These are phyloP conservation scores for Penicillium cosmopolitanum DNA, from an alignment of 495 filamentous ascomycete genomes.

Conservation along the genomic window DNA sequence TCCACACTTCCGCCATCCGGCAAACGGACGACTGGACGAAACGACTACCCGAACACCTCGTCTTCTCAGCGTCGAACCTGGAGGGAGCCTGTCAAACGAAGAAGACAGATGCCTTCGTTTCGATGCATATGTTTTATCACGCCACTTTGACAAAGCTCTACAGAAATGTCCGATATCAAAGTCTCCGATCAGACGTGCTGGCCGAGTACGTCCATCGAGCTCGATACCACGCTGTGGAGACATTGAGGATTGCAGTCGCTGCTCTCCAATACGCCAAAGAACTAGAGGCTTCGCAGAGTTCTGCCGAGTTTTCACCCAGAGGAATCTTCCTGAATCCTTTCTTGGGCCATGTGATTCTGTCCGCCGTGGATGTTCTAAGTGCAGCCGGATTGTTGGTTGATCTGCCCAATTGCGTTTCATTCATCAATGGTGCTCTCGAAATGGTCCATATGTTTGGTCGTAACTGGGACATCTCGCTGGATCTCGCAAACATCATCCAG, in stretches of 20 bases:
- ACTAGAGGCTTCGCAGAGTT: conserved; percentile 23
- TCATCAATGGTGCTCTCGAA: conserved; percentile 50
- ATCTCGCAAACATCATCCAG: conserved; percentile 33
- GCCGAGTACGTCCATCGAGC: conserved; percentile 43
- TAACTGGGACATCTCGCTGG: conserved; percentile 39
- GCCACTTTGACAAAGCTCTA: conserved; percentile 64
- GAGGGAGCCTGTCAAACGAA: conserved; percentile 47
- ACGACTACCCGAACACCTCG: conserved; percentile 47
- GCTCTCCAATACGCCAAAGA: conserved; percentile 32
- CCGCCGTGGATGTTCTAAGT: conserved; percentile 52
- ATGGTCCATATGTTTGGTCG: conserved; percentile 34
- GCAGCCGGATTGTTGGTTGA: conserved; percentile 38
- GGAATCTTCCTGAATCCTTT: conserved; percentile 43
- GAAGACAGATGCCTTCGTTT: conserved; percentile 57
- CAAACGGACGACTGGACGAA: conserved; percentile 55
- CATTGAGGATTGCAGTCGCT: conserved; percentile 39
- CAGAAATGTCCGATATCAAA: conserved; percentile 54
- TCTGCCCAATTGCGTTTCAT: conserved; percentile 46
- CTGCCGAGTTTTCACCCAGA: conserved; percentile 20
- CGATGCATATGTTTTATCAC: conserved; percentile 65
- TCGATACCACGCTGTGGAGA: conserved; percentile 46
- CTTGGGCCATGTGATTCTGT: conserved; percentile 47
- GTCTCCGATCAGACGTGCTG: conserved; percentile 33
- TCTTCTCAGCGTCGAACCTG: conserved; percentile 55
- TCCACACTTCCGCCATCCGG: conserved; percentile 51